These are phyloP conservation scores for Trapa bicornis DNA, from an alignment of 345 rosid genomes.

Conservation along the genomic window DNA sequence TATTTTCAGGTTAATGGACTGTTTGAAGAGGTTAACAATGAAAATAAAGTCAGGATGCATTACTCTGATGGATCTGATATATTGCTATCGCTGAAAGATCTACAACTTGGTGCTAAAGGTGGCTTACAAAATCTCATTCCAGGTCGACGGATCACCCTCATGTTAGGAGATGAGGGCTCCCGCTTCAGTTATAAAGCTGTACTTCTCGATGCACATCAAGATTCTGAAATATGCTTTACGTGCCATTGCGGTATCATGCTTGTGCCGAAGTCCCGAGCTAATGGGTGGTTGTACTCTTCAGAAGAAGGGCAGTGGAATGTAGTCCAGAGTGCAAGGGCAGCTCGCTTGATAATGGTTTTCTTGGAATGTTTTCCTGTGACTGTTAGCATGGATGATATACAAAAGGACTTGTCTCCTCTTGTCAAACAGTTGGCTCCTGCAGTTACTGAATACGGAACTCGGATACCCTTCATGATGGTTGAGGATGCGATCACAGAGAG, in stretches of 20 bases:
- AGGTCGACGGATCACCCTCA: constrained; percentile 53
- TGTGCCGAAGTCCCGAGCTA: constrained; percentile 86
- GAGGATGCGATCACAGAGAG: background rate
- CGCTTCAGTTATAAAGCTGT: constrained; percentile 54
- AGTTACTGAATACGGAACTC: constrained; percentile 2
- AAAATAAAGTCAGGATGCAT: constrained; percentile 57
- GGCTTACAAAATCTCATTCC: constrained; percentile 34
- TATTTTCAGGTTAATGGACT: constrained; percentile 52
- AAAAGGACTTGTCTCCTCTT: constrained; percentile 80
- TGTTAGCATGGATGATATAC: constrained; percentile 64
- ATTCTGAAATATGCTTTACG: constrained; percentile 24
- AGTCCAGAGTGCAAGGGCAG: constrained; percentile 74
- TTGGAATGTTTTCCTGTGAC: constrained; percentile 46
- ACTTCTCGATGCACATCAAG: constrained; percentile 64
- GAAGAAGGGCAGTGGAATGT: constrained; percentile 96
- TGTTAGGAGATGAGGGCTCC: constrained; percentile 43
- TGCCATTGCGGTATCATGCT: constrained; percentile 73
- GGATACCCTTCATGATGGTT: background rate
- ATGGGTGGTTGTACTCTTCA: constrained; percentile 91
- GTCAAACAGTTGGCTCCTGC: constrained; percentile 70
- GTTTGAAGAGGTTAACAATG: constrained; percentile 58
- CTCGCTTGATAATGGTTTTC: constrained; percentile 86
- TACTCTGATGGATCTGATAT: constrained; percentile 50
- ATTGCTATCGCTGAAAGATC: constrained; percentile 65
- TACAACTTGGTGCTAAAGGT: constrained; percentile 59